Conservation (phyloP, 73 alveolate species). For the Tetrahymena elliotti region DNA sequence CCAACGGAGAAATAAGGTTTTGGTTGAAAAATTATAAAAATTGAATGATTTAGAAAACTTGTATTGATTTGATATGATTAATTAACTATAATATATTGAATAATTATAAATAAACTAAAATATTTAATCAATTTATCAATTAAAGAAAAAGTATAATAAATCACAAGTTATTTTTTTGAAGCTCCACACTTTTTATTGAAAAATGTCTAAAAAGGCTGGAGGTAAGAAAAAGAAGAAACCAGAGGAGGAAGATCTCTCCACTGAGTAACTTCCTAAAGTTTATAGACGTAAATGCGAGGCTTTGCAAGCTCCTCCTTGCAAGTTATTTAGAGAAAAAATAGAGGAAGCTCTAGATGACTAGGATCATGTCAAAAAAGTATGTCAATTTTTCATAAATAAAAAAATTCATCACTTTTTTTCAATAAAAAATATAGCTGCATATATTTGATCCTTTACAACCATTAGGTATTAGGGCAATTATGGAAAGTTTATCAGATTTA, state of each 20-base stretch:
- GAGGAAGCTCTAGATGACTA: conserved; percentile 33
- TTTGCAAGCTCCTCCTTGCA: conserved; percentile 22
- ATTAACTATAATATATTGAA: too few species aligned
- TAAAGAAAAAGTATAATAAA: background rate
- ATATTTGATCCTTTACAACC: conserved; percentile 28
- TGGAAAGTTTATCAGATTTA: conserved; percentile 32
- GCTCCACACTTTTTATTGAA: background rate
- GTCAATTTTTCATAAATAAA: background rate
- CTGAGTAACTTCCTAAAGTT: conserved; percentile 17
- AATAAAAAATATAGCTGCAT: conserved; percentile 3
- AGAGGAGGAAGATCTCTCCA: conserved; percentile 33
- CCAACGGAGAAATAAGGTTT: background rate
- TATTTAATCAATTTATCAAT: background rate
- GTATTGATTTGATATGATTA: background rate
- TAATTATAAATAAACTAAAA: background rate
- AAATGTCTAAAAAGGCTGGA: conserved; percentile 9
- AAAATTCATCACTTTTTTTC: background rate
- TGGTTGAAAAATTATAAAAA: background rate
- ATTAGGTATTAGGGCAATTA: conserved; percentile 22
- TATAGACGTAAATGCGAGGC: conserved; percentile 15
- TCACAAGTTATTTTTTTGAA: background rate
- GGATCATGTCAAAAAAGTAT: conserved; percentile 32
- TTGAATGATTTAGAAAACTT: background rate
- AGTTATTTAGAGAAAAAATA: conserved; percentile 14
- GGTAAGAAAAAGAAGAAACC: conserved; percentile 33